Percentiles rank a stretch among this genome's conserved stretches.
These are phyloP conservation scores for Zalerion maritima DNA, from an alignment of 495 filamentous ascomycete genomes.

Conservation along the genomic window DNA sequence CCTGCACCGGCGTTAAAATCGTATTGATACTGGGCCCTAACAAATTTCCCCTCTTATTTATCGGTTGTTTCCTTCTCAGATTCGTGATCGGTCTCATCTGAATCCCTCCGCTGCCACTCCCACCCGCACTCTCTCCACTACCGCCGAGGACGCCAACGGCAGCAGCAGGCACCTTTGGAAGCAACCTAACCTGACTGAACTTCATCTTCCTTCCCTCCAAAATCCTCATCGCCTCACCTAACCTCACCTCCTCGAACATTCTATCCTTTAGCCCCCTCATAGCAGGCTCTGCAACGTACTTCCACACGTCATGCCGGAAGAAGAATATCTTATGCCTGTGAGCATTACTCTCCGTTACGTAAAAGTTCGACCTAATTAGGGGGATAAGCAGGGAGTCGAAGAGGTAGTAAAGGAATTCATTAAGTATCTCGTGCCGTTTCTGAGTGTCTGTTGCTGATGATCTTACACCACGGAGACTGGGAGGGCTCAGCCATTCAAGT, in stretches of 20 bases:
- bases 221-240: slow-evolving; percentile 39
- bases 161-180: slow-evolving; percentile 55
- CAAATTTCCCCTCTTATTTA: slow-evolving; percentile 35
- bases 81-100: slow-evolving; percentile 80
- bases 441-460: slow-evolving; percentile 53
- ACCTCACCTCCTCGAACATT: slow-evolving; percentile 69
- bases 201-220: slow-evolving; percentile 51
- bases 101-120: slow-evolving; percentile 25
- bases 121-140: slow-evolving; percentile 5
- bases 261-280: slow-evolving; percentile 49
- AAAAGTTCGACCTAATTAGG: slow-evolving; percentile 73
- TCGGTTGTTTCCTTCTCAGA: slow-evolving; percentile 46
- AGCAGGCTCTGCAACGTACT: slow-evolving; percentile 55
- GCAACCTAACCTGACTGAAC: slow-evolving; percentile 62
- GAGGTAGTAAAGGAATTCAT: slow-evolving; percentile 80
- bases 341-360: slow-evolving; percentile 79
- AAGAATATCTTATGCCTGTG: slow-evolving; percentile 78
- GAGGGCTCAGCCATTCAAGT: slow-evolving; percentile 60
- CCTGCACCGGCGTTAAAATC: slow-evolving; percentile 57
- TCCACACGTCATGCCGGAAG: slow-evolving; percentile 91
- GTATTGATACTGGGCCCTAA: slow-evolving; percentile 71
- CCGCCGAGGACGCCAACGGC: not conserved
- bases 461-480: slow-evolving; percentile 29
- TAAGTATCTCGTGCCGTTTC: slow-evolving; percentile 67
- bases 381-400: slow-evolving; percentile 88